Percentiles rank a stretch among this genome's conserved stretches.
These are phyloP conservation scores for Monosporozyma aerobia DNA, from an alignment of 805 yeast genomes.

Conservation along the genomic window DNA sequence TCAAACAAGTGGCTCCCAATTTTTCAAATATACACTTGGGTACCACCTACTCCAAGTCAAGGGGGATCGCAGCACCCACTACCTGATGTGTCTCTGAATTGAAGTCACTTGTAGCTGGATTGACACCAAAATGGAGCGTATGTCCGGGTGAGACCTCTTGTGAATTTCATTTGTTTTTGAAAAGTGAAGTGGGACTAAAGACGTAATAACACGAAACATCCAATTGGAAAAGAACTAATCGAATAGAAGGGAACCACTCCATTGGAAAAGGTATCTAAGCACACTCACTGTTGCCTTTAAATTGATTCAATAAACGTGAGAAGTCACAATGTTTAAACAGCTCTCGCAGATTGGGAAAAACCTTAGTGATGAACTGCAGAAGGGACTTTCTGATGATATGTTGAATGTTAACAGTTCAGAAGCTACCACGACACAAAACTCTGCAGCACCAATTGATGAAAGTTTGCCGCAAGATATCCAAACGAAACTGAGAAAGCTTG, in stretches of 20 bases:
- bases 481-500: constrained; percentile 61
- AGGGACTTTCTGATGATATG: constrained; percentile 30
- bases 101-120: too few relatives aligned
- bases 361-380: constrained; percentile 50
- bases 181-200: not conserved
- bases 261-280: not conserved
- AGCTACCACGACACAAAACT: not conserved
- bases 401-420: constrained; percentile 1
- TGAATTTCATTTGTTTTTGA: not conserved
- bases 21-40: too few relatives aligned
- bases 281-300: not conserved
- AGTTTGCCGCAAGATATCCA: constrained; percentile 49
- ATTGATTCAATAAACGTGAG: not conserved
- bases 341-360: constrained; percentile 56
- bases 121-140: not conserved
- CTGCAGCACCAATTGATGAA: constrained; percentile 11
- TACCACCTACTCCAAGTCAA: too few relatives aligned
- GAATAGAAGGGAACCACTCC: not conserved
- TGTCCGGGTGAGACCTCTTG: not conserved
- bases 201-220: not conserved
- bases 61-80: too few relatives aligned
- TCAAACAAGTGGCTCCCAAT: too few relatives aligned
- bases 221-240: not conserved
- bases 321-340: constrained; percentile 40
- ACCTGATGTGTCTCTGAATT: too few relatives aligned